These are phyloP conservation scores for Psilocybe mexicana DNA, from an alignment of 1,284 basidiomycete species.

Conservation along the genomic window DNA sequence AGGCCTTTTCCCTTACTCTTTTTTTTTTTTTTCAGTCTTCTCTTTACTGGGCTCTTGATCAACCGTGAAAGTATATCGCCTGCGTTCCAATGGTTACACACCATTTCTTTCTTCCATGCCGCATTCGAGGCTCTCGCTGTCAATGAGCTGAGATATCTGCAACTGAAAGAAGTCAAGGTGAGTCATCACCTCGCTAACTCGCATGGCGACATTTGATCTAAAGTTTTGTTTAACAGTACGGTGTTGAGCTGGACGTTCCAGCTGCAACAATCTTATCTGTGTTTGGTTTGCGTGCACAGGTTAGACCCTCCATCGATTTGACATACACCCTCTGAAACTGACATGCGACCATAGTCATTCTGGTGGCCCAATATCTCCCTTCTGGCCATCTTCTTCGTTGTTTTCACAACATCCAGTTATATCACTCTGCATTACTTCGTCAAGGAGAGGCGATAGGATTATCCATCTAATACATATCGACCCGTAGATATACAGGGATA, in stretches of 20 bases:
- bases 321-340: not conserved
- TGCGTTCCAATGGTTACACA: slow-evolving; percentile 83
- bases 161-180: slow-evolving; percentile 87
- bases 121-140: slow-evolving; percentile 95
- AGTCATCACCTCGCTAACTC: slow-evolving; percentile 20
- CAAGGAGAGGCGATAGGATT: slow-evolving; percentile 77
- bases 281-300: slow-evolving; percentile 86
- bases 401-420: slow-evolving; percentile 76
- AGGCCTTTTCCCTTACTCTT: not conserved
- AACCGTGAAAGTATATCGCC: slow-evolving; percentile 85
- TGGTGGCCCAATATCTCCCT: slow-evolving; percentile 94
- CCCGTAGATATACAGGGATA: not conserved
- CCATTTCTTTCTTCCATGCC: slow-evolving; percentile 97
- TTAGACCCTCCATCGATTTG: slow-evolving; percentile 30
- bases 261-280: slow-evolving; percentile 91
- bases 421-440: slow-evolving; percentile 85
- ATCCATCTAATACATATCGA: not conserved
- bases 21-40: slow-evolving; percentile 56
- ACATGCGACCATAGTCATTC: slow-evolving; percentile 62
- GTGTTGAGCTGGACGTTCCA: slow-evolving; percentile 91
- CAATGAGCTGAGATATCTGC: slow-evolving; percentile 93
- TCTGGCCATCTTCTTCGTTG: slow-evolving; percentile 80
- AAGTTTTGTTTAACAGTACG: slow-evolving; percentile 58
- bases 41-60: slow-evolving; percentile 94
- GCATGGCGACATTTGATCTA: not conserved